phyloP scores from a whole-genome alignment of 345 rosid species.

The Lumnitzera racemosa region DNA sequence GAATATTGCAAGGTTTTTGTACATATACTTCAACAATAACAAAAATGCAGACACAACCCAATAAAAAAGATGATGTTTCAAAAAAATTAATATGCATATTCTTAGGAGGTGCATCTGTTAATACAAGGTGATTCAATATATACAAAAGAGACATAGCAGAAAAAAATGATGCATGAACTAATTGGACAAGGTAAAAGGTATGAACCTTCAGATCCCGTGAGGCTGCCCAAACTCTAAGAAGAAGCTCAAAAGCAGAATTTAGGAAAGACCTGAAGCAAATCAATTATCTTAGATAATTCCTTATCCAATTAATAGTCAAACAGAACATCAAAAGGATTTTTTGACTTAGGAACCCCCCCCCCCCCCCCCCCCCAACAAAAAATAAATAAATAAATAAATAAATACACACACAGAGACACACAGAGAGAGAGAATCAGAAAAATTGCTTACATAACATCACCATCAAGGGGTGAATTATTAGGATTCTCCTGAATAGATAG shows the following conservation, averaged over 20 bases:
- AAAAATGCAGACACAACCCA: no score
- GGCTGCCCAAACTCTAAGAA: conserved; percentile 86
- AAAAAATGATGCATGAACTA: background rate
- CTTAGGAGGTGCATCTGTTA: no score
- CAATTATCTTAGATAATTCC: background rate
- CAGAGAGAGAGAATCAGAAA: conserved; percentile 5
- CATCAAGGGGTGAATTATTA: conserved; percentile 55
- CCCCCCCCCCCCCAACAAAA: no score
- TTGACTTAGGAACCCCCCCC: background rate
- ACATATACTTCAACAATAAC: no score
- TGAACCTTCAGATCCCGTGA: conserved; percentile 89
- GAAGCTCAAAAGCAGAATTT: conserved; percentile 90
- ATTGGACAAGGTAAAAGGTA: background rate
- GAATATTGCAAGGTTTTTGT: no score
- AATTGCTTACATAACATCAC: conserved; percentile 79
- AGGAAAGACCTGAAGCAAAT: conserved; percentile 68
- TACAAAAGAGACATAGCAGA: conserved; percentile 1
- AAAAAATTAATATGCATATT: no score
- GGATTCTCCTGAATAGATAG: conserved; percentile 57
- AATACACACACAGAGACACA: no score
- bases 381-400: background rate
- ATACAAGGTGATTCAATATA: background rate
- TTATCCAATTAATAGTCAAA: background rate
- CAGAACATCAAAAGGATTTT: background rate
- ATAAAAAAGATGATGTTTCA: no score